These are phyloP conservation scores for Paraglomus occultum DNA, from an alignment of 192 early-diverging fungal genomes.

Conservation along the genomic window DNA sequence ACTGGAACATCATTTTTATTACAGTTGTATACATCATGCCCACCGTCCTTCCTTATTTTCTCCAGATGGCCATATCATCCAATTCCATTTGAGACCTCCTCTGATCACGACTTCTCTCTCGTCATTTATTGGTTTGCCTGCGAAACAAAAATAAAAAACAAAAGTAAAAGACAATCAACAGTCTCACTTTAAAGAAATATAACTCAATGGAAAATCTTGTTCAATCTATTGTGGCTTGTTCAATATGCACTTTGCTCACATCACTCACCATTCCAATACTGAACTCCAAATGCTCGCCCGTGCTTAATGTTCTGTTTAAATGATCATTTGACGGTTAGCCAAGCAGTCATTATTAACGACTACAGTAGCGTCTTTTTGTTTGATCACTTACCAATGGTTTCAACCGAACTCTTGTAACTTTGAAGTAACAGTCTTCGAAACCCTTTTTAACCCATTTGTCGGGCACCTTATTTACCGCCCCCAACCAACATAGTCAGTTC, in stretches of 20 bases:
- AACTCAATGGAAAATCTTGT: not conserved
- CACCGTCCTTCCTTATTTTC: not conserved
- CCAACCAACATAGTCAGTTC: not conserved
- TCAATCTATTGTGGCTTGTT: too few species aligned
- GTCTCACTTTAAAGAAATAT: not conserved
- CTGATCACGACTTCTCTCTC: not conserved
- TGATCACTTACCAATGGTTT: slow-evolving; percentile 4
- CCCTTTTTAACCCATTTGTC: slow-evolving; percentile 13
- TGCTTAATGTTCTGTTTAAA: slow-evolving; percentile 10
- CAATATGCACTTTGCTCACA: not conserved
- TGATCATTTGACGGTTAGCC: not conserved
- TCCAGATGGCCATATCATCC: slow-evolving; percentile 8
- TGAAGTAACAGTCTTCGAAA: slow-evolving; percentile 1
- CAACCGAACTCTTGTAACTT: not conserved
- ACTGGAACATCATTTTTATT: not conserved
- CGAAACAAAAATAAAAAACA: not conserved
- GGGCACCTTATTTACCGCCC: not conserved
- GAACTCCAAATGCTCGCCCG: slow-evolving; percentile 14
- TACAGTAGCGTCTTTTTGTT: not conserved
- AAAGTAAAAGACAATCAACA: not conserved
- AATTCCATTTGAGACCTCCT: slow-evolving; percentile 4
- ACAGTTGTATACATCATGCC: not conserved
- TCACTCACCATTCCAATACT: slow-evolving; percentile 16
- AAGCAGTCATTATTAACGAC: not conserved
- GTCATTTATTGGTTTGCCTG: not conserved